These are phyloP conservation scores for Lodderomyces parapsilosis DNA, from an alignment of 1,139 yeast genomes.

Conservation along the genomic window DNA sequence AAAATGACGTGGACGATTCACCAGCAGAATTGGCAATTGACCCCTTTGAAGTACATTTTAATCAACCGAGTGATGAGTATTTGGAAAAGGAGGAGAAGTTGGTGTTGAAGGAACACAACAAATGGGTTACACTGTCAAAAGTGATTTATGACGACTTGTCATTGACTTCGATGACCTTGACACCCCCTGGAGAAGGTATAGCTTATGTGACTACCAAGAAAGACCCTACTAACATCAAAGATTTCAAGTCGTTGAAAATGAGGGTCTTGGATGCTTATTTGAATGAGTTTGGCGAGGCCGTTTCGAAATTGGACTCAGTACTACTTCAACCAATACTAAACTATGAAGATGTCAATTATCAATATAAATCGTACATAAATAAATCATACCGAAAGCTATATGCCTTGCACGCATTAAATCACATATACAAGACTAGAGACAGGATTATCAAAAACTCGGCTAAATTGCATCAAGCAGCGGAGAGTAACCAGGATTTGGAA, in stretches of 20 bases:
- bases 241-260: slow-evolving; percentile 25
- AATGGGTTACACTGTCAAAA: slow-evolving; percentile 28
- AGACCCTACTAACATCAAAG: slow-evolving; percentile 10
- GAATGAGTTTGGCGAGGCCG: slow-evolving; percentile 14
- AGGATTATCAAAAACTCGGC: slow-evolving; percentile 72
- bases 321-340: slow-evolving; percentile 61
- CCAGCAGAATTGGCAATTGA: slow-evolving; percentile 29
- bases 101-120: slow-evolving; percentile 16
- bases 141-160: slow-evolving; percentile 21
- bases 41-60: slow-evolving; percentile 79
- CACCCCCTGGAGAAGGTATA: slow-evolving; percentile 29
- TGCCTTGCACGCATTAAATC: slow-evolving; percentile 74
- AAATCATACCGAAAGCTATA: slow-evolving; percentile 63
- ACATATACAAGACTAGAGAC: slow-evolving; percentile 83
- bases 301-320: slow-evolving; percentile 24
- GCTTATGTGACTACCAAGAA: slow-evolving; percentile 11
- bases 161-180: slow-evolving; percentile 21
- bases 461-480: slow-evolving; percentile 48
- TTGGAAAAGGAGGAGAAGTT: slow-evolving; percentile 33
- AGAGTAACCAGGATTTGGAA: slow-evolving; percentile 53
- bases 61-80: slow-evolving; percentile 44
- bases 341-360: slow-evolving; percentile 71
- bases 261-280: slow-evolving; percentile 30
- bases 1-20: slow-evolving; percentile 29
- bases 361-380: slow-evolving; percentile 44